Conservation (phyloP, 129 eudicot species). For the Flaveria sonorensis region DNA sequence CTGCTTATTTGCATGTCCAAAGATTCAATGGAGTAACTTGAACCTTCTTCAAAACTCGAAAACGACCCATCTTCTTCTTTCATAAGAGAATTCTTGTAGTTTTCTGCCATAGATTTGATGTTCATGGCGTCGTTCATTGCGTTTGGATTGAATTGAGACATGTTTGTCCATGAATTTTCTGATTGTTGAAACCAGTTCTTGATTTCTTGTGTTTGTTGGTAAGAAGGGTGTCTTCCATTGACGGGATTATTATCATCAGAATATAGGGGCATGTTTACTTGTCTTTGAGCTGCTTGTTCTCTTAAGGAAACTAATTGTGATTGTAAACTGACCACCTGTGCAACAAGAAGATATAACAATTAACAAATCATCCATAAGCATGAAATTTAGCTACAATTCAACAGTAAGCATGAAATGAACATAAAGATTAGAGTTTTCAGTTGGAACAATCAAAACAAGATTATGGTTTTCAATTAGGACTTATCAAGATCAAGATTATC, state of each 20-base stretch:
- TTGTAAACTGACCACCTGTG: slow-evolving; percentile 86
- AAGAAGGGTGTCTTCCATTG: slow-evolving; percentile 45
- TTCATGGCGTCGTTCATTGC: slow-evolving; percentile 37
- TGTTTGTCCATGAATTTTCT: slow-evolving; percentile 43
- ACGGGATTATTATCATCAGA: slow-evolving; percentile 46
- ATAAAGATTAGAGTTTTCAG: neutral
- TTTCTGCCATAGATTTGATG: slow-evolving; percentile 34
- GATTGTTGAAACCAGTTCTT: slow-evolving; percentile 75
- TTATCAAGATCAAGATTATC: neutral
- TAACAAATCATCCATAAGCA: neutral
- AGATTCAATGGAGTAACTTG: slow-evolving; percentile 66
- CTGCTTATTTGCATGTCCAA: slow-evolving; percentile 50
- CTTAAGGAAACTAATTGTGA: slow-evolving; percentile 73
- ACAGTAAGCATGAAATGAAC: slow-evolving; percentile 2
- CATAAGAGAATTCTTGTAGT: slow-evolving; percentile 36
- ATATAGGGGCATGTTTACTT: slow-evolving; percentile 37
- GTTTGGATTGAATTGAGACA: slow-evolving; percentile 56
- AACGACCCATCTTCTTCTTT: slow-evolving; percentile 58
- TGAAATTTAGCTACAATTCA: neutral
- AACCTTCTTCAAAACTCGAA: slow-evolving; percentile 64
- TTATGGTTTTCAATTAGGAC: slow-evolving; percentile 18
- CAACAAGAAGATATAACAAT: neutral
- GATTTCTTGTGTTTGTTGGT: slow-evolving; percentile 56
- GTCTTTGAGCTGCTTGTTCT: slow-evolving; percentile 69
- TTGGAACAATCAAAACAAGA: slow-evolving; percentile 2